Evolutionary conservation across 2,329 filamentous ascomycete species (phyloP), one percentile per base, ranked within the genome.

Genomic region (Stromatinia cepivora): DNA sequence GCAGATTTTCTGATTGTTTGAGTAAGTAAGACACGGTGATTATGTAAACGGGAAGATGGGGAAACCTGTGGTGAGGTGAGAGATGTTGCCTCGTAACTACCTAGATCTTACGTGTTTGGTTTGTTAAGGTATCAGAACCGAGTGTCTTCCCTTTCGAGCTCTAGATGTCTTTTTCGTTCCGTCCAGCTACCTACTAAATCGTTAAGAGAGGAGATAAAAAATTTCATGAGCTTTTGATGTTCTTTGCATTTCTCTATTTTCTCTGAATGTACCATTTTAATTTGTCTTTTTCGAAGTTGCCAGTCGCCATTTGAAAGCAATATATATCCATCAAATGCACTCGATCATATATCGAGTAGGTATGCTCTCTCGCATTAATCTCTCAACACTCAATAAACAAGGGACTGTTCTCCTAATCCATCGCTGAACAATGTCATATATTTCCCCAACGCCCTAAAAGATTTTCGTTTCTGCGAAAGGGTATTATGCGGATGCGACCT

Each of bases 401-500:
- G 61, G 28, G 46, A 39, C 61, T 17, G 17, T 64, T 52, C 42
- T 67, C 54, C 31, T 50, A 50, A 57, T 25, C n/a, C 39, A 22
- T 46, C 52, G 28, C 57, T 56, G 54, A 68, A 62, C 25, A 63
- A 54, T 20, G 28, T 54, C 13, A 64, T 56, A 17, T 10, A 28
- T 53, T 45, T 17, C 57, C 46, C 59, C 46, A 64, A 64, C 66
- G 28, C 48, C 58, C 58, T n/a, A 17, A 34, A 46, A 42, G 8
- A 64, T 64, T 64, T 64, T 45, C 25, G 28, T 28, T 42, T 46
- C 46, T 53, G 6, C n/a, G 13, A 45, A 34, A 25, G 25, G 22
- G 7, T 57, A 73, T 75, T 74, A 76, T 74, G 73, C 71, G 8
- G 59, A 28, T 36, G 73, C 70, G 57, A 93, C 92, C 84, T 94